A percentile compares a stretch with the other conserved stretches of the same genome.
These are phyloP conservation scores for Clonostachys chloroleuca DNA, from an alignment of 2,329 filamentous ascomycete species.

Conservation along the genomic window DNA sequence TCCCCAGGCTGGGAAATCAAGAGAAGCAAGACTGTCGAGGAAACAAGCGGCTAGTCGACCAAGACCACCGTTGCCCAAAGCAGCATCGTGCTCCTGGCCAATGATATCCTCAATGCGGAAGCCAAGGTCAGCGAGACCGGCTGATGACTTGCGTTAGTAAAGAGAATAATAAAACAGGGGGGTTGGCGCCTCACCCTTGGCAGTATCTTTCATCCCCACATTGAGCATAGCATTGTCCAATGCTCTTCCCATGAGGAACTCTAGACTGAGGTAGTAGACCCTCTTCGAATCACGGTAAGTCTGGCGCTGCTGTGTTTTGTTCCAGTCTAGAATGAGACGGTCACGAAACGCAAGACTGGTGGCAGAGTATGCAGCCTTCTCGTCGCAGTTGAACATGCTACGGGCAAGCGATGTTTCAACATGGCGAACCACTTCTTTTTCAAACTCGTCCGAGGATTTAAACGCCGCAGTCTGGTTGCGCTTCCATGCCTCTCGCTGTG, in stretches of 20 bases:
- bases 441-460: conserved; percentile 75
- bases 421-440: conserved; percentile 84
- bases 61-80: conserved; percentile 91
- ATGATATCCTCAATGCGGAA: conserved; percentile 98
- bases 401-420: conserved; percentile 95
- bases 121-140: conserved; percentile 81
- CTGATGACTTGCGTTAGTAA: conserved; percentile 34
- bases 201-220: conserved; percentile 79
- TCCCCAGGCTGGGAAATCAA: conserved; percentile 96
- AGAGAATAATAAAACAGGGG: neutral
- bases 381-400: conserved; percentile 97
- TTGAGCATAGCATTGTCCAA: conserved; percentile 99
- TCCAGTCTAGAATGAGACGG: conserved; percentile 92
- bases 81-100: conserved; percentile 90
- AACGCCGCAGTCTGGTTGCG: conserved; percentile 64
- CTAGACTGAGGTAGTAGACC: conserved; percentile 94
- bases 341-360: conserved; percentile 91
- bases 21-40: conserved; percentile 88
- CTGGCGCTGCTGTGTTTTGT: conserved; percentile 95
- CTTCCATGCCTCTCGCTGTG: conserved; percentile 77
- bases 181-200: conserved; percentile 56
- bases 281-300: conserved; percentile 88
- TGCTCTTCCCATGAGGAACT: conserved; percentile 95
- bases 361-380: conserved; percentile 86
- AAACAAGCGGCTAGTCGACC: conserved; percentile 95